phyloP scores from a whole-genome alignment of 345 rosid genomes.

The Orychophragmus violaceus region DNA sequence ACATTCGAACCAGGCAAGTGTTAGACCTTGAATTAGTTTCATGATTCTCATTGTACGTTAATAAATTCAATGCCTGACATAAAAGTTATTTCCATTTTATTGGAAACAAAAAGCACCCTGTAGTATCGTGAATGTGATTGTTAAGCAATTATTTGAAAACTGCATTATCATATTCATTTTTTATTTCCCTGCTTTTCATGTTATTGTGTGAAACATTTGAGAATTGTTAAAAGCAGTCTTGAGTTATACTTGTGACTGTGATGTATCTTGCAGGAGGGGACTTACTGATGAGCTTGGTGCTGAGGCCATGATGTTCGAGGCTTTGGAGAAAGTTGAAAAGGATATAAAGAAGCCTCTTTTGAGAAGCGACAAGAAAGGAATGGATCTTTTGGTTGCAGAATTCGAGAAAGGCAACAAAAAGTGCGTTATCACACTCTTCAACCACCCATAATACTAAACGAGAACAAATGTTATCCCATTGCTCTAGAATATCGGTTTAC shows the following conservation, averaged over 20 bases:
- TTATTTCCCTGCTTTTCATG: neutral
- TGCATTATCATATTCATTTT: neutral
- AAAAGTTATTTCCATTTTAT: neutral
- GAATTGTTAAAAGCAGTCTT: neutral
- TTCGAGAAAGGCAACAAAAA: conserved; percentile 89
- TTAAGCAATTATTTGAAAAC: neutral
- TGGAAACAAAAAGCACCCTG: neutral
- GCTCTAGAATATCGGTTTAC: neutral
- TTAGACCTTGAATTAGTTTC: neutral
- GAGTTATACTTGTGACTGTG: neutral
- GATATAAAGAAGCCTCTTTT: conserved; percentile 89
- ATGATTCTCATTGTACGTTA: too few relatives aligned
- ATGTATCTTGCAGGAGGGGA: conserved; percentile 57
- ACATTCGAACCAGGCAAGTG: conserved; percentile 60
- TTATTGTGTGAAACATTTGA: neutral
- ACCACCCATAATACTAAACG: neutral
- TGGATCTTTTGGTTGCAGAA: conserved; percentile 80
- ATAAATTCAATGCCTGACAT: neutral
- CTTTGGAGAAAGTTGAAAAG: conserved; percentile 85
- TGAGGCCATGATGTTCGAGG: conserved; percentile 94
- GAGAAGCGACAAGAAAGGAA: conserved; percentile 87
- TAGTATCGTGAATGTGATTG: neutral
- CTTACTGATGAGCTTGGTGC: conserved; percentile 78
- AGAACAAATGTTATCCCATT: neutral
- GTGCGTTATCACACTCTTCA: conserved; percentile 30